Evolutionary conservation across 1,284 basidiomycete species (phyloP), one percentile per base, ranked within the genome.

Genomic region (Inonotus obliquus): DNA sequence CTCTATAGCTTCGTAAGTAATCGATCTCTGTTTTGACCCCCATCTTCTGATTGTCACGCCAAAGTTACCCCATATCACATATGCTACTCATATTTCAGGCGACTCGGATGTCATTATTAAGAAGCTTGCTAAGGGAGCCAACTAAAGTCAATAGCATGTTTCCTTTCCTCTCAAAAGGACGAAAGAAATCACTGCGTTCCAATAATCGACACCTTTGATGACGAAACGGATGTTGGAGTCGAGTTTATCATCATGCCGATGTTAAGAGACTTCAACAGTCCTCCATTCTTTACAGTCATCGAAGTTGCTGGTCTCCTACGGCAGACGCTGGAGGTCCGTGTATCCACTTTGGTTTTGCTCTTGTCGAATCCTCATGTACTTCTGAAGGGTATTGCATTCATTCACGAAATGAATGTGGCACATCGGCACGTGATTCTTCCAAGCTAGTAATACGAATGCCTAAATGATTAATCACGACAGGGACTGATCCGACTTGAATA

Each of bases 181-280:
- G 59, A 63, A 3, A 56, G 35, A n/a, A 67, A 67, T 37, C 65
- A 66, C 41, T 65, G 61, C 32, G 41, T 66, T 5, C 66, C 64
- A 1, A 23, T 67, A 17, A 27, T 63, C n/a, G 66, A 67, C 14
- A 14, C 45, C 14, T 32, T 65, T 14, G 47, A 47, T 11, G 64
- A 58, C 38, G 54, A 56, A 6, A 35, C 56, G 9, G 41, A 25
- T 9, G 23, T 27, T 21, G 14, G 4, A 7, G 17, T 32, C 23
- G 32, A 27, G 25, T 62, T 62, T 38, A 7, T 62, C 17, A 48
- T 62, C 27, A 62, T 62, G 56, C 61, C 61, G 6, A 4, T 62
- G 21, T 41, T 62, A 17, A 56, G 56, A 4, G 2, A 13, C 2
- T 53, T 62, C 61, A 39, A 59, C 21, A 13, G 41, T 48, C 61